These are phyloP conservation scores for Claviceps sp. DNA, from an alignment of 2,329 filamentous ascomycete species.

Conservation along the genomic window DNA sequence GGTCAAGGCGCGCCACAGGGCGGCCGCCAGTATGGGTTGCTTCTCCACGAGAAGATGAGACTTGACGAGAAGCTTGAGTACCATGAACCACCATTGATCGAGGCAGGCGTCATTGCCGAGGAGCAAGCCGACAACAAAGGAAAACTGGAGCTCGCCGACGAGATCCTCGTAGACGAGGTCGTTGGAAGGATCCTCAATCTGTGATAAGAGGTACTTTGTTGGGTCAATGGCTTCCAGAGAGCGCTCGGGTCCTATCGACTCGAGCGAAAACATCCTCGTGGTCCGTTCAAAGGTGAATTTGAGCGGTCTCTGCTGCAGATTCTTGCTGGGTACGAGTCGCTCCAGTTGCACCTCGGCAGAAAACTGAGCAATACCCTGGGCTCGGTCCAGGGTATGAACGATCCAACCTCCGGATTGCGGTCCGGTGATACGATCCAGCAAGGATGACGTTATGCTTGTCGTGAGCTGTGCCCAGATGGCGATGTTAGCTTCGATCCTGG, in stretches of 20 bases:
- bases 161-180: conserved; percentile 27
- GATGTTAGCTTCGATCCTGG: conserved; percentile 12
- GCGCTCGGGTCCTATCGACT: conserved; percentile 22
- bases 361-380: conserved; percentile 28
- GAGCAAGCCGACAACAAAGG: conserved; percentile 42
- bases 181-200: conserved; percentile 19
- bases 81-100: conserved; percentile 48
- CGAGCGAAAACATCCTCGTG: conserved; percentile 28
- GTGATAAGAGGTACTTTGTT: conserved; percentile 30
- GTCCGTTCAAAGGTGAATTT: conserved; percentile 33
- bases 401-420: conserved; percentile 31
- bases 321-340: conserved; percentile 19
- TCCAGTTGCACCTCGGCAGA: conserved; percentile 27
- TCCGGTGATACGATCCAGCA: conserved; percentile 35
- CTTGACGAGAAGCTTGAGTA: conserved; percentile 36
- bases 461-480: conserved; percentile 41
- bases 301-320: conserved; percentile 27
- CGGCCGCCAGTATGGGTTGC: conserved; percentile 30
- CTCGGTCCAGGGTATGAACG: conserved; percentile 39
- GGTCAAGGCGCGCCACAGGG: conserved; percentile 36
- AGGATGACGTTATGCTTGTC: conserved; percentile 27
- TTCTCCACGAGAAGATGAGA: conserved; percentile 30
- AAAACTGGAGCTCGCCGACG: conserved; percentile 47
- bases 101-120: conserved; percentile 46
- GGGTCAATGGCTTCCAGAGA: conserved; percentile 34